Percentiles rank a stretch among this genome's conserved stretches.
These are phyloP conservation scores for Aquanectria penicillioides DNA, from an alignment of 2,329 filamentous ascomycete species.

Conservation along the genomic window DNA sequence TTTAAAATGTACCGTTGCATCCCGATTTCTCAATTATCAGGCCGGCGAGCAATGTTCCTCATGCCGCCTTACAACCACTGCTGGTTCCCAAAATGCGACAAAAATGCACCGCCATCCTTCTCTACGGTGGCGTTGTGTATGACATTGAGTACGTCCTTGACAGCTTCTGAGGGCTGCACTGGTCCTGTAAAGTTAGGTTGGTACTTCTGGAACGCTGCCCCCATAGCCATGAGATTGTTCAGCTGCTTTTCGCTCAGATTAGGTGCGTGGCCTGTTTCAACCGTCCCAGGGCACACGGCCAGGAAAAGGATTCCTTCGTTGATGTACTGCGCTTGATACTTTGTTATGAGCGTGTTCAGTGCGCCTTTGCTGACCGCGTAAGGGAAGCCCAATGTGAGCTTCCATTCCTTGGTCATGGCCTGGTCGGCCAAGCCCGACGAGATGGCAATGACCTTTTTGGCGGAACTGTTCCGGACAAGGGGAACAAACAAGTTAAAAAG, in stretches of 20 bases:
- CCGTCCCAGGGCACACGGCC: constrained; percentile 61
- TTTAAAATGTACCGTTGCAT: too few species aligned
- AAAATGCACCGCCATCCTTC: constrained; percentile 59
- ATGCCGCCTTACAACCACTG: constrained; percentile 64
- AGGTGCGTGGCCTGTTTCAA: constrained; percentile 50
- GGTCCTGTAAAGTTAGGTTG: constrained; percentile 51
- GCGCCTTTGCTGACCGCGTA: constrained; percentile 64
- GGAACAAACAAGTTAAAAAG: constrained; percentile 64
- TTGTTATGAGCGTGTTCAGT: constrained; percentile 61
- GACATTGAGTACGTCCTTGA: constrained; percentile 46
- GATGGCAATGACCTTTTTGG: constrained; percentile 65
- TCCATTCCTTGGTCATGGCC: constrained; percentile 50
- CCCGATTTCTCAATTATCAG: too few species aligned
- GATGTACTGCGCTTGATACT: constrained; percentile 60
- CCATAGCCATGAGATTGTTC: constrained; percentile 35
- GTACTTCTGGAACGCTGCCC: constrained; percentile 47
- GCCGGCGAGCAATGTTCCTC: too few species aligned
- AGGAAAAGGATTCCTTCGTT: constrained; percentile 63
- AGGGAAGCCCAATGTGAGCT: constrained; percentile 46
- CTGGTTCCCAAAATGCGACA: constrained; percentile 64
- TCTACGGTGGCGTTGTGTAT: constrained; percentile 53
- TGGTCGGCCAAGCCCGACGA: constrained; percentile 59
- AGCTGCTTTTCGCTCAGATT: constrained; percentile 40
- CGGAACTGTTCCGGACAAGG: constrained; percentile 57
- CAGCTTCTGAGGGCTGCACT: constrained; percentile 48